Conservation (phyloP, 805 yeast species). For the Myxozyma neglecta region DNA sequence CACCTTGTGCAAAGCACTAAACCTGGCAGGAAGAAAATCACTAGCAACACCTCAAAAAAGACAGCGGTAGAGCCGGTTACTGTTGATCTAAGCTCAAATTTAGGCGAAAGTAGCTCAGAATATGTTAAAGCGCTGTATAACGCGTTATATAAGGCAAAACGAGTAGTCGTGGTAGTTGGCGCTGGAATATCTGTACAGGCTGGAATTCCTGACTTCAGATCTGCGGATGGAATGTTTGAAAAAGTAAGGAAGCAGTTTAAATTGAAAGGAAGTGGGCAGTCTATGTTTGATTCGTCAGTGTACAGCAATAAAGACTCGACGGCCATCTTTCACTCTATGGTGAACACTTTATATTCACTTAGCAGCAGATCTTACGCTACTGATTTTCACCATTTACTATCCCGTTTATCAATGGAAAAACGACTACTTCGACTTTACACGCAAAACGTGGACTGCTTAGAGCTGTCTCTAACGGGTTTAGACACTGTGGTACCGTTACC, state of each 20-base stretch:
- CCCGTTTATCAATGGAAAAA: conserved; percentile 58
- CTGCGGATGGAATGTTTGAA: conserved; percentile 66
- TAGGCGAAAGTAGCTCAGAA: background rate
- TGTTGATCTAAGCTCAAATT: background rate
- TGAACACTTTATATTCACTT: conserved; percentile 58
- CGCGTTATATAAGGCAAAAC: conserved; percentile 47
- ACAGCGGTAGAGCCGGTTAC: background rate
- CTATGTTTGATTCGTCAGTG: conserved; percentile 76
- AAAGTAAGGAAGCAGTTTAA: conserved; percentile 44
- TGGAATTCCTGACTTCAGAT: conserved; percentile 87
- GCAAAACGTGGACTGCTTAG: conserved; percentile 84
- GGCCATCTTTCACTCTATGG: conserved; percentile 69
- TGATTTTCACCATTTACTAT: conserved; percentile 66
- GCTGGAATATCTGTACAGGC: conserved; percentile 91
- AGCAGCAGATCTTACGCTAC: conserved; percentile 65
- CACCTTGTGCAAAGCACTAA: background rate
- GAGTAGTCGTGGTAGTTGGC: conserved; percentile 70
- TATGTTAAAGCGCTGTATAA: conserved; percentile 10
- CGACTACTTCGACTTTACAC: conserved; percentile 75
- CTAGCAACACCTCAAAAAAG: background rate
- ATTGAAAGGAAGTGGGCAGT: conserved; percentile 55
- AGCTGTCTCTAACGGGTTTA: conserved; percentile 54
- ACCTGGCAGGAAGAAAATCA: background rate
- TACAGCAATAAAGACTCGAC: conserved; percentile 65
- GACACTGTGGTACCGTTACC: conserved; percentile 53